These are phyloP conservation scores for Penicillium sclerotigenum DNA, from an alignment of 2,329 filamentous ascomycete species.

Conservation along the genomic window DNA sequence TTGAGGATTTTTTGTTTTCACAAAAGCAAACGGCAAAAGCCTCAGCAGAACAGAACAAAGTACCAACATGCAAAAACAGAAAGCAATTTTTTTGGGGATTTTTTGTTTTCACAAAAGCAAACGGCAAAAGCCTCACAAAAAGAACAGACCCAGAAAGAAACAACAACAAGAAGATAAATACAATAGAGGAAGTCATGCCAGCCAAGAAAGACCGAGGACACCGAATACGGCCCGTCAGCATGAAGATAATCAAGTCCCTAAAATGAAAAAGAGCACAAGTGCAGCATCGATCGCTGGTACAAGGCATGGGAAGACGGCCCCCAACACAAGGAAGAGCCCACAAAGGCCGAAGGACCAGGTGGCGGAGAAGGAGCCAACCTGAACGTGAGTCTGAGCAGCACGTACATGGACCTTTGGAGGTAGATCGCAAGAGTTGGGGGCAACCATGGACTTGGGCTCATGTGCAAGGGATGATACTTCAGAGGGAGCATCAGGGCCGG, in stretches of 20 bases:
- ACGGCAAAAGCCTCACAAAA: slow-evolving; percentile 2
- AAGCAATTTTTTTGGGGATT: not conserved
- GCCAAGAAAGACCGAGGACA: not conserved
- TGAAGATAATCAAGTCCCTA: not conserved
- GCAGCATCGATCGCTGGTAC: not conserved
- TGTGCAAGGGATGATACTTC: not conserved
- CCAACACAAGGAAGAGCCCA: not conserved
- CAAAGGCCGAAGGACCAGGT: not conserved
- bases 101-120: not conserved
- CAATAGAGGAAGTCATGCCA: not conserved
- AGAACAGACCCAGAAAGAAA: not conserved
- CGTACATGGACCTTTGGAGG: not conserved
- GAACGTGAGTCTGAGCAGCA: not conserved
- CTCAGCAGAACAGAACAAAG: not conserved
- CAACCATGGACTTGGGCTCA: not conserved
- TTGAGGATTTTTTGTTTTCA: not conserved
- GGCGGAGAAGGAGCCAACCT: not conserved
- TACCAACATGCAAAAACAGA: not conserved
- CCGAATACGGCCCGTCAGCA: not conserved
- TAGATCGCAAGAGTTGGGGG: not conserved
- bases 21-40: slow-evolving; percentile 1
- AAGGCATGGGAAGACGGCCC: not conserved
- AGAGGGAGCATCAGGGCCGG: not conserved
- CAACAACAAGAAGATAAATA: no score
- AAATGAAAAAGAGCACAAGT: not conserved